Conservation (phyloP, 2,329 filamentous ascomycete genomes). For the Cadophora gregata region DNA sequence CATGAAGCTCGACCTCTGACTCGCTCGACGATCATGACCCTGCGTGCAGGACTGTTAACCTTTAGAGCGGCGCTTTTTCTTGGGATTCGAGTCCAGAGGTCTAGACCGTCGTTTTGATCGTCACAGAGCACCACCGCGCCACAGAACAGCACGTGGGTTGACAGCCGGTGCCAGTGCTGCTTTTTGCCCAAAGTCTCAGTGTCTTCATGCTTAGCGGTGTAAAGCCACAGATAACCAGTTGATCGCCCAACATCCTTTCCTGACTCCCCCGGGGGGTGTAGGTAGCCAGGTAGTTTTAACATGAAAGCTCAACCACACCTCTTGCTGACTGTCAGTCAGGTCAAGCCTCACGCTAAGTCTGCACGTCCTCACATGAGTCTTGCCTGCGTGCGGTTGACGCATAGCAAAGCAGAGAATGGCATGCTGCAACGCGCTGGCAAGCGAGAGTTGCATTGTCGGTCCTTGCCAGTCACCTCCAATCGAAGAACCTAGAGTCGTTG, state of each 20-base stretch:
- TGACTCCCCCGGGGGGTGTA: too few relatives aligned
- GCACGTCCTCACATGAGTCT: slow-evolving; percentile 21
- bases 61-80: not conserved
- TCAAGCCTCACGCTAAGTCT: slow-evolving; percentile 25
- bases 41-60: too few relatives aligned
- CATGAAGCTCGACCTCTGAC: not conserved
- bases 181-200: not conserved
- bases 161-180: not conserved
- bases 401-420: slow-evolving; percentile 1
- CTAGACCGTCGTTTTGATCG: slow-evolving; percentile 1
- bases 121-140: slow-evolving; percentile 9
- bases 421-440: slow-evolving; percentile 10
- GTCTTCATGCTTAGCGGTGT: not conserved
- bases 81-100: not conserved
- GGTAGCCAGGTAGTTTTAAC: too few relatives aligned
- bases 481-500: not conserved
- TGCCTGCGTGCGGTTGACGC: not conserved
- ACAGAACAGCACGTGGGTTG: slow-evolving; percentile 24
- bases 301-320: not conserved
- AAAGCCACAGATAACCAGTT: slow-evolving; percentile 4
- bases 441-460: not conserved
- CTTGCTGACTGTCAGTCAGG: not conserved
- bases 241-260: not conserved
- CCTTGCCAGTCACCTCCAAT: not conserved
- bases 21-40: not conserved